phyloP scores from a whole-genome alignment of 208 protist species.

The Leishmania martiniquensis region DNA sequence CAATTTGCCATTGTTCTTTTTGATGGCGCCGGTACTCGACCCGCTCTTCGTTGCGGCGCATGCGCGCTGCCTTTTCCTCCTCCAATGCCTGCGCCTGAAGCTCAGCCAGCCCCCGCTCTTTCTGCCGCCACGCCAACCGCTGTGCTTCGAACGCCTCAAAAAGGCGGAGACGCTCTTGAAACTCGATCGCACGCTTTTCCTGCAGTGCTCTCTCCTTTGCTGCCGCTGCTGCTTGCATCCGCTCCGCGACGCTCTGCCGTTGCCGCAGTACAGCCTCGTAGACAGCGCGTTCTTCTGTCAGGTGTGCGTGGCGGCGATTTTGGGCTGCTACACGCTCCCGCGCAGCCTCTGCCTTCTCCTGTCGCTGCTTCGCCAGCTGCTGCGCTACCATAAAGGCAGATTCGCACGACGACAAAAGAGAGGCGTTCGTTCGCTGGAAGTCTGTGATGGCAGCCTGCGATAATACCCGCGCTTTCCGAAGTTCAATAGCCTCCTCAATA shows the following conservation, averaged over 20 bases:
- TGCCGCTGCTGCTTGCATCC: slow-evolving; percentile 14
- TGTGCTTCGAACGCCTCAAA: slow-evolving; percentile 50
- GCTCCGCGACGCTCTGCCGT: slow-evolving; percentile 33
- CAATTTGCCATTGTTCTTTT: slow-evolving; percentile 43
- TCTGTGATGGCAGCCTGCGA: slow-evolving; percentile 32
- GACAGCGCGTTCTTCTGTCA: slow-evolving; percentile 32
- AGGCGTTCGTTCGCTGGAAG: slow-evolving; percentile 19
- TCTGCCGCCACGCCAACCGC: slow-evolving; percentile 39
- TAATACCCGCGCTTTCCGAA: slow-evolving; percentile 15
- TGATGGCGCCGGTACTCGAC: slow-evolving; percentile 58
- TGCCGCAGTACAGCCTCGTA: slow-evolving; percentile 45
- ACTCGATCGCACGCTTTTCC: slow-evolving; percentile 45
- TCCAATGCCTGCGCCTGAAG: slow-evolving; percentile 42
- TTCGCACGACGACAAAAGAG: slow-evolving; percentile 35
- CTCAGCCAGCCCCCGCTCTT: slow-evolving; percentile 45
- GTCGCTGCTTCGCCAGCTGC: slow-evolving; percentile 18
- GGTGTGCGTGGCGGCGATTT: slow-evolving; percentile 31
- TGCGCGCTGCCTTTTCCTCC: slow-evolving; percentile 39
- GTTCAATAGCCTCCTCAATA: slow-evolving; percentile 25
- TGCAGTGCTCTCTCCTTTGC: slow-evolving; percentile 34
- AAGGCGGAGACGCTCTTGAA: slow-evolving; percentile 61
- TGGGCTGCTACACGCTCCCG: slow-evolving; percentile 32
- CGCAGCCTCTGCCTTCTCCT: slow-evolving; percentile 29
- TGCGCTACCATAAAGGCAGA: slow-evolving; percentile 40
- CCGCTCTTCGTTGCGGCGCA: slow-evolving; percentile 51